Base-by-base conservation (phyloP, 495 filamentous ascomycete genomes). In the Aspergillus mulundensis region DNA sequence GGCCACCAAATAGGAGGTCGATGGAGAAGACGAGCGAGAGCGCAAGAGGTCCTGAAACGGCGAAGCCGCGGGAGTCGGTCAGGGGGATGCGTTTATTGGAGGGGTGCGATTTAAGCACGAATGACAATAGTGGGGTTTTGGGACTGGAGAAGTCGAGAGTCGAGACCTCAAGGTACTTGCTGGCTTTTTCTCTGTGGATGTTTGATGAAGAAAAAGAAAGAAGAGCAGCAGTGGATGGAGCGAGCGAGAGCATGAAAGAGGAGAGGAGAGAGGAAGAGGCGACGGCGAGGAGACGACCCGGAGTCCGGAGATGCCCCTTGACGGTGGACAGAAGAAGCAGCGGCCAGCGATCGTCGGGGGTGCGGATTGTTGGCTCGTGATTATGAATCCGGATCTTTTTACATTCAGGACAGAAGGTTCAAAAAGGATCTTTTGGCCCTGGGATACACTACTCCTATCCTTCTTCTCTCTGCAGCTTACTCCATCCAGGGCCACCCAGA, bases 41-140 rank as follows among this genome's bases (percentile, higher is more conserved):
- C 50, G 24, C 38, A 54, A 42, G 46, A 32, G 47, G 23, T 61
- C 49, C 38, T 66, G 63, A 66, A 66, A 66, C 60, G 49, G 61
- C 61, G 60, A 62, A 59, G 63, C 56, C 56, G 56, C 58, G 62
- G 62, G 54, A 45, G 47, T 51, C 46, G 42, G 50, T 60, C 51
- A 56, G 51, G 61, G 57, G 48, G 46, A 5, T 14, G 7, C 16
- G 46, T 36, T 54, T 32, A 57, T 60, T 57, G 57, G 57, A 57
- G 58, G 56, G 53, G 58, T 47, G 54, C 18, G 44, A 50, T 43
- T 50, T 54, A 50, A 59, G 56, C 48, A 52, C 42, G 49, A 53
- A 16, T 46, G 43, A 18, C 43, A 12, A 46, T 14, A 28, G 49
- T 43, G 52, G 42, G 52, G 52, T 25, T 21, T 45, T 47, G 23